Evolutionary conservation across 805 yeast genomes (phyloP), one percentile per base, ranked within the genome.

Genomic region (Wickerhamomyces bovis): DNA sequence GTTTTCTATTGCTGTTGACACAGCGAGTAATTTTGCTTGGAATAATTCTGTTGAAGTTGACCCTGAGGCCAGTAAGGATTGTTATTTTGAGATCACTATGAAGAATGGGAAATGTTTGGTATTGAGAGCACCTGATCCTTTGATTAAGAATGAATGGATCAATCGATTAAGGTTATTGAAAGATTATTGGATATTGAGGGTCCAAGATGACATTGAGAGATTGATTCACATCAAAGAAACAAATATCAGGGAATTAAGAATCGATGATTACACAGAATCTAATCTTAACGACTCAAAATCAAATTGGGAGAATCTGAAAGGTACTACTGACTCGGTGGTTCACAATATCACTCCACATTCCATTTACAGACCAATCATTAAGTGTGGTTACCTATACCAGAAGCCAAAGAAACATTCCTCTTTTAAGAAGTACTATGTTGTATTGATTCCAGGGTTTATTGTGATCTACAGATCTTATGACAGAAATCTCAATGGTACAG

Each of bases 361-460:
- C 0, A 70, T 83, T 64, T 73, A 80, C 22, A 76, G 80, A 15
- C 73, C 83, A 11, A 65, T 90, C 3, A 66, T 83, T 20, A 72
- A 72, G 66, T 75, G 80, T 49, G 97, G 97, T 0, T 63, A 70
- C 28, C 61, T 92, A 22, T 89, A 76, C 58, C 80, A 80, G 53
- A 90, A 89, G 56, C 72, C 78, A 3, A 78, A 76, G 48, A 86
- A 81, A 58, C 89, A 84, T 58, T 65, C 87, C 1, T 71, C 77
- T 31, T 92, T 90, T 65, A 67, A 64, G 40, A 77, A 76, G 49
- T 78, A 67, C 54, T 83, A 70, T 61, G 86, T 78, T 9, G 71
- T 87, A 1, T 68, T 89, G 15, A 75, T 85, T 41, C 89, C 94
- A 1, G 90, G 92, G 0, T 78, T 73, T 50, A 53, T 92, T 18